Percentiles rank a stretch among this genome's conserved stretches.
Conservation (phyloP, 805 yeast genomes). For the Wickerhamomyces queroliae region DNA sequence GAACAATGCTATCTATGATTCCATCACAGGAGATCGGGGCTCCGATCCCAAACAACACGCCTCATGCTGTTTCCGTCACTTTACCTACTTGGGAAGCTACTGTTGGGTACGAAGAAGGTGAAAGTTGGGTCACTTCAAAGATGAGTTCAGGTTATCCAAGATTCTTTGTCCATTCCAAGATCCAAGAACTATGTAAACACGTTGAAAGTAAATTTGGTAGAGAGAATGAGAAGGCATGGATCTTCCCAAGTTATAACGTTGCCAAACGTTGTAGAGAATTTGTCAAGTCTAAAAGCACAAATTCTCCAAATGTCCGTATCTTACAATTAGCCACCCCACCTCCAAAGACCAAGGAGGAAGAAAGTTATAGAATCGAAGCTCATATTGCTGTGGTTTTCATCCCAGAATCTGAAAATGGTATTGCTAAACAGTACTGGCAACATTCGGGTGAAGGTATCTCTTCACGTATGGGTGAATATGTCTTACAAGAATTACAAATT, state of each 20-base stretch:
- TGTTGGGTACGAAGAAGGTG: constrained; percentile 89
- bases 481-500: constrained; percentile 51
- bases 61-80: constrained; percentile 92
- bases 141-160: constrained; percentile 91
- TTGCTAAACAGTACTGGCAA: constrained; percentile 92
- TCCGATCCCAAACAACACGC: constrained; percentile 83
- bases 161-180: constrained; percentile 61
- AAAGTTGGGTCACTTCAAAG: constrained; percentile 67
- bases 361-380: constrained; percentile 54
- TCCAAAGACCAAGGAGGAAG: constrained; percentile 56
- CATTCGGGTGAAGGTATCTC: constrained; percentile 97
- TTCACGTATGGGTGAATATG: constrained; percentile 83
- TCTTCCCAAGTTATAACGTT: constrained; percentile 71
- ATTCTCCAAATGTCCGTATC: constrained; percentile 44
- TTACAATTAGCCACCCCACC: constrained; percentile 69
- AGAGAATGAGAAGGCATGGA: constrained; percentile 66
- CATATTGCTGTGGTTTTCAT: constrained; percentile 70
- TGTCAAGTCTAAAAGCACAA: constrained; percentile 39
- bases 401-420: constrained; percentile 52
- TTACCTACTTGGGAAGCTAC: constrained; percentile 94
- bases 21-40: constrained; percentile 51
- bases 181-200: constrained; percentile 47
- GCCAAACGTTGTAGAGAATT: constrained; percentile 86
- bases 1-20: neutral
- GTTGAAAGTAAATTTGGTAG: constrained; percentile 71